Conservation (phyloP, 257 asterid genomes). For the Handroanthus guayacan region DNA sequence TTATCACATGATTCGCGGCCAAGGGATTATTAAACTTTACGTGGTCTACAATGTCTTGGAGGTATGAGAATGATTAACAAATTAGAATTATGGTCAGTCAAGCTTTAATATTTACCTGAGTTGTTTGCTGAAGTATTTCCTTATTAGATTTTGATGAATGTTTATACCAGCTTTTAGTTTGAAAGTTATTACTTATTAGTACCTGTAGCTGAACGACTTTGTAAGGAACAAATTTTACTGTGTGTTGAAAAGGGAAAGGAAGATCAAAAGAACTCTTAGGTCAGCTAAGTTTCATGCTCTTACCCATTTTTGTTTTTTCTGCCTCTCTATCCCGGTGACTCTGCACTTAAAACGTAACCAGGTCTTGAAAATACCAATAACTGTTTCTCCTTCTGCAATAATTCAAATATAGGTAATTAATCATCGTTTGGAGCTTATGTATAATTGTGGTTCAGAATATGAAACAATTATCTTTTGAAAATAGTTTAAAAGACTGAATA, state of each 20-base stretch:
- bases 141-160: background rate
- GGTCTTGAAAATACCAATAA: background rate
- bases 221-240: constrained; percentile 8
- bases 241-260: background rate
- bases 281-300: background rate
- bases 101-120: constrained; percentile 12
- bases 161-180: background rate
- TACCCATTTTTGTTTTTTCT: background rate
- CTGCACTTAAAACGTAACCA: constrained; percentile 2
- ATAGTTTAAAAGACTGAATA: constrained; percentile 18
- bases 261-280: background rate
- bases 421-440: constrained; percentile 6
- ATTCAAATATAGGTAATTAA: background rate
- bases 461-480: constrained; percentile 6
- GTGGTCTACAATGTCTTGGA: constrained; percentile 98
- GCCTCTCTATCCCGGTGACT: constrained; percentile 8
- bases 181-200: background rate
- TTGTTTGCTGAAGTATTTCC: constrained; percentile 26
- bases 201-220: background rate
- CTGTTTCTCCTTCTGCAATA: background rate
- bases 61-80: constrained; percentile 55
- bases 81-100: constrained; percentile 21
- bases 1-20: constrained; percentile 99
- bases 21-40: constrained; percentile 90
- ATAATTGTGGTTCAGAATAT: background rate